Evolutionary conservation across 805 yeast genomes (phyloP).

Genomic region (Suhomyces sp.): DNA sequence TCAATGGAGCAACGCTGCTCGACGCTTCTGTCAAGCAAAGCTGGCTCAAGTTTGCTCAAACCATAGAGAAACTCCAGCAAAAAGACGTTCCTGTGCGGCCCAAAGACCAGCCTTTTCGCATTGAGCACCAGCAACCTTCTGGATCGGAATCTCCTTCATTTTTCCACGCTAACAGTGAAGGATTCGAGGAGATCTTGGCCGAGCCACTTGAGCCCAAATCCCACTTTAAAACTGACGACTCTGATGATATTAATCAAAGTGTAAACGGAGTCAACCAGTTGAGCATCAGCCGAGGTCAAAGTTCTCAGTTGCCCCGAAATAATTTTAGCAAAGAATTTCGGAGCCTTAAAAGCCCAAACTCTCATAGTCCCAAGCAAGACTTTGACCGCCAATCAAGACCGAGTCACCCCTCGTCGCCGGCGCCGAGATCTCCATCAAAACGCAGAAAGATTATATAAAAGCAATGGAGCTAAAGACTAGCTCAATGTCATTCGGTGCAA

Average conservation of each 20-base stretch:
- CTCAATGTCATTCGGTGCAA: too few relatives aligned
- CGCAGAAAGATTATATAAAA: conserved; percentile 3
- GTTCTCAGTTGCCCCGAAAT: not conserved
- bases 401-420: not conserved
- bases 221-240: conserved; percentile 2
- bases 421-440: conserved; percentile 6
- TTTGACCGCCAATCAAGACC: not conserved
- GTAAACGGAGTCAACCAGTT: conserved; percentile 14
- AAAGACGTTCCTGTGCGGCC: conserved; percentile 9
- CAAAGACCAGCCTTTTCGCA: conserved; percentile 15
- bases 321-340: not conserved
- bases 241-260: conserved; percentile 16
- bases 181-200: conserved; percentile 3
- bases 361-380: not conserved
- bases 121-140: conserved; percentile 9
- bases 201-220: not conserved
- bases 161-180: not conserved
- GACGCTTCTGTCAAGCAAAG: not conserved
- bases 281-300: conserved; percentile 5
- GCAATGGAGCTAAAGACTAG: too few relatives aligned
- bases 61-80: not conserved
- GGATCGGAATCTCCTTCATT: not conserved
- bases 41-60: not conserved
- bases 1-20: not conserved
- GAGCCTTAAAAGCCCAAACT: not conserved